Percentiles rank a stretch among this genome's conserved stretches.
Conservation (phyloP, 2,329 filamentous ascomycete species). For the Claviceps purpurea region DNA sequence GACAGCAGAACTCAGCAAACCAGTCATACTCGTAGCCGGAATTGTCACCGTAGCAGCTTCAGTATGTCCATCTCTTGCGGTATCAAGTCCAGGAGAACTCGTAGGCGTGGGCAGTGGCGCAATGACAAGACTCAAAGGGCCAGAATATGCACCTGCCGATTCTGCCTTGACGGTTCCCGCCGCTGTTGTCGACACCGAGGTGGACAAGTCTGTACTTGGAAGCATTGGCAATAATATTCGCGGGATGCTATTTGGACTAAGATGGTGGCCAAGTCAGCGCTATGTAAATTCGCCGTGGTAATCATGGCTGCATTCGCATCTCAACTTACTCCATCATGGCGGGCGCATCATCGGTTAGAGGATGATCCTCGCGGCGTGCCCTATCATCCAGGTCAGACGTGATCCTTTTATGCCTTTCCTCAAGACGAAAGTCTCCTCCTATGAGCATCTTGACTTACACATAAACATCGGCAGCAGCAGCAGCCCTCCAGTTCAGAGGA, state of each 20-base stretch:
- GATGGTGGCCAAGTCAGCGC: not conserved
- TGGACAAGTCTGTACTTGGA: not conserved
- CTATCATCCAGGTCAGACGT: constrained; percentile 6
- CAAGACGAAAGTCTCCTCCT: not conserved
- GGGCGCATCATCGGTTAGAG: not conserved
- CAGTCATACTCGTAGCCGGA: not conserved
- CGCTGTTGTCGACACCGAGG: not conserved
- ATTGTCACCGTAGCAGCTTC: too few species aligned
- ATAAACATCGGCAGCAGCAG: constrained; percentile 6
- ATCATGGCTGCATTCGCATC: not conserved
- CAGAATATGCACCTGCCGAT: not conserved
- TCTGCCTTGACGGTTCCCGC: not conserved
- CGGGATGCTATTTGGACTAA: not conserved
- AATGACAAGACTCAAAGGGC: not conserved
- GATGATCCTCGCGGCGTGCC: constrained; percentile 9
- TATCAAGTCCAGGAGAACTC: not conserved
- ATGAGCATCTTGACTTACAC: constrained; percentile 12
- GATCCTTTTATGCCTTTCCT: not conserved
- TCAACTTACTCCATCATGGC: not conserved
- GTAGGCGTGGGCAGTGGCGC: not conserved
- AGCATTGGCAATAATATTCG: not conserved
- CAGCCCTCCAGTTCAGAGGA: constrained; percentile 20
- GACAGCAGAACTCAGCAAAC: not conserved
- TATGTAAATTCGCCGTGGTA: not conserved
- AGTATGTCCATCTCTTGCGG: not conserved